These are phyloP conservation scores for Trichoderma semiorbis DNA, from an alignment of 2,329 filamentous ascomycete species.

Conservation along the genomic window DNA sequence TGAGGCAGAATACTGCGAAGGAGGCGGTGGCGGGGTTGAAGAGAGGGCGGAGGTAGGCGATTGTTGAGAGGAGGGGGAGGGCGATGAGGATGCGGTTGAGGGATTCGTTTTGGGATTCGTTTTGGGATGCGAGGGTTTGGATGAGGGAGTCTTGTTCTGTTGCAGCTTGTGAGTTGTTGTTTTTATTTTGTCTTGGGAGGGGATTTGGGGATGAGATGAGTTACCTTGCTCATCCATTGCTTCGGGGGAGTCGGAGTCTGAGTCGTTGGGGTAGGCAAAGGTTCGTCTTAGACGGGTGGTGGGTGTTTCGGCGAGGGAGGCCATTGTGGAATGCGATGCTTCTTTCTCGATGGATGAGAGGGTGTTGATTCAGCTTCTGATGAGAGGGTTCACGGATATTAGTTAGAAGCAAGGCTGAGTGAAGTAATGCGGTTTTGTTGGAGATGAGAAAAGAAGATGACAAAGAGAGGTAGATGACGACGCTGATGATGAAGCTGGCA, in stretches of 20 bases:
- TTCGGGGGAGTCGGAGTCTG: slow-evolving; percentile 52
- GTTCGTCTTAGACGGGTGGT: slow-evolving; percentile 67
- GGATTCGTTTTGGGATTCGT: slow-evolving; percentile 55
- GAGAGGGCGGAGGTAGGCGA: slow-evolving; percentile 49
- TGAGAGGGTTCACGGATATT: neutral
- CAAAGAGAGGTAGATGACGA: neutral
- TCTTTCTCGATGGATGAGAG: neutral
- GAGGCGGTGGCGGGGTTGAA: slow-evolving; percentile 37
- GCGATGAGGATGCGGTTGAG: slow-evolving; percentile 57
- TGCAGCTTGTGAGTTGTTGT: neutral
- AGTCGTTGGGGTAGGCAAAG: slow-evolving; percentile 68
- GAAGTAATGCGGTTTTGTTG: neutral
- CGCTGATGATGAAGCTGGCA: neutral
- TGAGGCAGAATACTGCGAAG: slow-evolving; percentile 55
- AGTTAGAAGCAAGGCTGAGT: neutral
- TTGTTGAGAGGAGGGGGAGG: slow-evolving; percentile 54
- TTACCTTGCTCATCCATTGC: slow-evolving; percentile 73
- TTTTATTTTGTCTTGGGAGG: neutral
- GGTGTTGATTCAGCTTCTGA: too few relatives aligned
- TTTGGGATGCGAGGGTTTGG: slow-evolving; percentile 48
- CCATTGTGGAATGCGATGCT: slow-evolving; percentile 22
- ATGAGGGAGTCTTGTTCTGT: slow-evolving; percentile 66
- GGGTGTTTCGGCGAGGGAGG: slow-evolving; percentile 23
- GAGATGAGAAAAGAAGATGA: neutral
- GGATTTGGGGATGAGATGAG: neutral